Conservation (phyloP, 257 asterid genomes). For the Petunia secreta region DNA sequence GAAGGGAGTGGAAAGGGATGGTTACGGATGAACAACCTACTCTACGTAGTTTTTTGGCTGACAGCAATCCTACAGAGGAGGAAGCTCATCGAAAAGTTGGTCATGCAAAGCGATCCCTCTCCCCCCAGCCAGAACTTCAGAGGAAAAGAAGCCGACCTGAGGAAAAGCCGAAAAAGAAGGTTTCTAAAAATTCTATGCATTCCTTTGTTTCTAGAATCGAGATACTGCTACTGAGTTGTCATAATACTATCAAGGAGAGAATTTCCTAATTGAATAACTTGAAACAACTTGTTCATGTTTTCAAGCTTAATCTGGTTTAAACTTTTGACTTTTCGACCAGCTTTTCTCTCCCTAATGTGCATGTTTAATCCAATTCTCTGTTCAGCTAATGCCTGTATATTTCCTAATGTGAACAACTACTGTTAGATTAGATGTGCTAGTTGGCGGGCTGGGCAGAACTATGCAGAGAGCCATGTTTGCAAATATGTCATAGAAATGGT, state of each 20-base stretch:
- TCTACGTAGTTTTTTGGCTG: conserved; percentile 44
- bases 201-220: conserved; percentile 9
- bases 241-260: conserved; percentile 4
- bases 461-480: background rate
- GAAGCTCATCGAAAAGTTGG: conserved; percentile 49
- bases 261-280: background rate
- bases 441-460: conserved; percentile 5
- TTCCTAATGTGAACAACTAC: background rate
- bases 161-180: conserved; percentile 62
- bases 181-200: conserved; percentile 29
- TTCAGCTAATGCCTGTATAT: background rate
- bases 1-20: conserved; percentile 51
- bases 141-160: conserved; percentile 63
- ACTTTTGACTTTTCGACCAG: background rate
- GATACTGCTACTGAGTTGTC: background rate
- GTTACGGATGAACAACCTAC: conserved; percentile 49
- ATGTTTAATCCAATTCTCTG: background rate
- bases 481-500: background rate
- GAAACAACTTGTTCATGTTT: conserved; percentile 14
- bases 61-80: conserved; percentile 40
- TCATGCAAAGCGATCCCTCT: conserved; percentile 40
- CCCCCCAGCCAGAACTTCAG: conserved; percentile 56
- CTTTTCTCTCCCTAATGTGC: background rate
- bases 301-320: conserved; percentile 4
- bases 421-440: background rate